Evolutionary conservation across 2,329 filamentous ascomycete genomes (phyloP).

Genomic region (Xylaria sp.): DNA sequence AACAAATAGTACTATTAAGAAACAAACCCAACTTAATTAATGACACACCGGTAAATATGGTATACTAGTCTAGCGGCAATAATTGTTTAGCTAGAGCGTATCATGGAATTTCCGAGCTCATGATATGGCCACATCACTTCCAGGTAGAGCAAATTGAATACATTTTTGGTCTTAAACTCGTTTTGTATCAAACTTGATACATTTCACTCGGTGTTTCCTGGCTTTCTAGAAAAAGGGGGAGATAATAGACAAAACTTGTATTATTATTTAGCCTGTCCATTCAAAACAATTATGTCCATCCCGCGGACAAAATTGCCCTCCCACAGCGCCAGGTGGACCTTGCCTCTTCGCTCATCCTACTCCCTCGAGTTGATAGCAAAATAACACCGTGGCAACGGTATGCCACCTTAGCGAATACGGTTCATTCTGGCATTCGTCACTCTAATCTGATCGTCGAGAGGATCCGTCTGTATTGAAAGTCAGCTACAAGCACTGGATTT

Average conservation of each 20-base stretch:
- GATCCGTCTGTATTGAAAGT: constrained; percentile 71
- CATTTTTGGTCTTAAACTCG: not conserved
- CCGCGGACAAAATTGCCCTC: constrained; percentile 7
- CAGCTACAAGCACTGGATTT: constrained; percentile 7
- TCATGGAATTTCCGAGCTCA: no score
- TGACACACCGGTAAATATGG: no score
- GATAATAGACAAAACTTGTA: constrained; percentile 4
- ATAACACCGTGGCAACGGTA: not conserved
- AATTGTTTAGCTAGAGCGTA: no score
- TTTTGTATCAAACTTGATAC: not conserved
- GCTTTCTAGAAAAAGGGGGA: not conserved
- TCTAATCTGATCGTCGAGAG: constrained; percentile 62
- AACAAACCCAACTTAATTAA: no score
- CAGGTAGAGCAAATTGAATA: not conserved
- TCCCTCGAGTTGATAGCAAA: not conserved
- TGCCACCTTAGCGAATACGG: constrained; percentile 36
- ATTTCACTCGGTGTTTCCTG: not conserved
- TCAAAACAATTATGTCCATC: constrained; percentile 7
- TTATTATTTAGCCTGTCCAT: constrained; percentile 23
- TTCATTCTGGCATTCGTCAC: constrained; percentile 43
- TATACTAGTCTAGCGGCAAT: no score
- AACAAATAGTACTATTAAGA: no score
- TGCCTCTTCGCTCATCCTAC: not conserved
- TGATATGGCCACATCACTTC: not conserved
- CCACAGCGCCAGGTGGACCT: not conserved